Base-by-base conservation (phyloP, 768 basidiomycete species). In the Psilocybe cubensis region DNA sequence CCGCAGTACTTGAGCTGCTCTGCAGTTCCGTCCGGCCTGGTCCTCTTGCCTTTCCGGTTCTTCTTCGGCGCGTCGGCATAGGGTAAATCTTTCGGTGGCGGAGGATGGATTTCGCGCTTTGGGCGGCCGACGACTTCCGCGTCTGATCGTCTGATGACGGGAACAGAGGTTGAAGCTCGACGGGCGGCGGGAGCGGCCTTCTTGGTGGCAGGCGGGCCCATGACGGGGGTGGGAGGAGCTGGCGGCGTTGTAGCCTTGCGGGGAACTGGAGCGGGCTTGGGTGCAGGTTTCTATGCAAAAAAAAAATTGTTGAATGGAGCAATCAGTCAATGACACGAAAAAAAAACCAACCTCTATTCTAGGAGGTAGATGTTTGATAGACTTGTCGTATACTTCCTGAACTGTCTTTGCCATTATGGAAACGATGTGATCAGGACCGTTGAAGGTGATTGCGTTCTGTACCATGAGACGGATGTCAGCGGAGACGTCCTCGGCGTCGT, bases 61-160 rank as follows among this genome's bases (percentile, higher is more conserved):
- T 88, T 88, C 76, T 87, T 89, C 27, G 91, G 87, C 2, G 68
- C 80, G 68, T 93, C 92, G 11, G 84, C 84, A 69, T 96, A 97
- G 0, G 89, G 83, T 9, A 95, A 73, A 66, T 98, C 96, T 72
- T 94, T 96, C 0, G 94, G 87, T 20, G 94, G 90, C 10, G 96
- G 96, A 3, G 96, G 93, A 68, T 98, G 96, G 25, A 98, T 96
- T 72, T 99, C 97, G 52, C 97, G 92, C 76, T 98, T 98, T 1
- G 96, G 96, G n/a, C 97, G 87, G 21, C 83, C 83, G 23, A 80
- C 69, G 21, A 73, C 77, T 58, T 80, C 78, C 25, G 82, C 79
- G 4, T 93, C 92, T 23, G 87, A 89, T 44, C 94, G 91, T 54
- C 94, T 84, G 63, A 94, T 91, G 56, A 86, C 84, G 40, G 94